phyloP scores from a whole-genome alignment of 768 basidiomycete genomes.

The Postia placenta region DNA sequence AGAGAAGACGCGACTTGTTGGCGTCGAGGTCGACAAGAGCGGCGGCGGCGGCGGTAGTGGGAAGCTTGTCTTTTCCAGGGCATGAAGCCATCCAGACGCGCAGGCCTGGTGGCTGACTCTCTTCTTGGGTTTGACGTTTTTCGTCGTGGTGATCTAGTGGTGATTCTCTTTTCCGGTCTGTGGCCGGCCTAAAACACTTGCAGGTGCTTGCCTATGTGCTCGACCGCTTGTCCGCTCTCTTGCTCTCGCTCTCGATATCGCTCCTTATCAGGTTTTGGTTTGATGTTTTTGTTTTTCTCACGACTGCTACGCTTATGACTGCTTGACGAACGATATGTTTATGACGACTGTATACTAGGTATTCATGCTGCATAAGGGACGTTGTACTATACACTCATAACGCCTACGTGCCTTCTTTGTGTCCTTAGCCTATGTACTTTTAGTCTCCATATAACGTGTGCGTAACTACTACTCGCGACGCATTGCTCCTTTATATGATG shows the following conservation, averaged over 20 bases:
- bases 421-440: neutral
- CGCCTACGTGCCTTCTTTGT: neutral
- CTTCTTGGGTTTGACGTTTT: slow-evolving; percentile 1
- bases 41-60: slow-evolving; percentile 33
- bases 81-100: slow-evolving; percentile 21
- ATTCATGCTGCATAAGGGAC: neutral
- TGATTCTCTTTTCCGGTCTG: slow-evolving; percentile 12
- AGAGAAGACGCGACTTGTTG: slow-evolving; percentile 51
- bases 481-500: neutral
- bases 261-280: neutral
- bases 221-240: slow-evolving; percentile 3
- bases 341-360: neutral
- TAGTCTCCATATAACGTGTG: neutral
- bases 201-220: slow-evolving; percentile 4
- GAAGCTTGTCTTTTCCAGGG: slow-evolving; percentile 42
- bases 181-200: slow-evolving; percentile 7
- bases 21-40: slow-evolving; percentile 52
- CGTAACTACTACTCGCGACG: neutral
- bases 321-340: neutral
- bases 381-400: slow-evolving; percentile 1
- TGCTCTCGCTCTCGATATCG: slow-evolving; percentile 6
- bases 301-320: slow-evolving; percentile 2
- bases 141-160: slow-evolving; percentile 11
- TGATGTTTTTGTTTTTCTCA: neutral
- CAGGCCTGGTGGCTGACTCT: neutral